Conservation (phyloP, 139 green algal species). For the Closterium sp. region DNA sequence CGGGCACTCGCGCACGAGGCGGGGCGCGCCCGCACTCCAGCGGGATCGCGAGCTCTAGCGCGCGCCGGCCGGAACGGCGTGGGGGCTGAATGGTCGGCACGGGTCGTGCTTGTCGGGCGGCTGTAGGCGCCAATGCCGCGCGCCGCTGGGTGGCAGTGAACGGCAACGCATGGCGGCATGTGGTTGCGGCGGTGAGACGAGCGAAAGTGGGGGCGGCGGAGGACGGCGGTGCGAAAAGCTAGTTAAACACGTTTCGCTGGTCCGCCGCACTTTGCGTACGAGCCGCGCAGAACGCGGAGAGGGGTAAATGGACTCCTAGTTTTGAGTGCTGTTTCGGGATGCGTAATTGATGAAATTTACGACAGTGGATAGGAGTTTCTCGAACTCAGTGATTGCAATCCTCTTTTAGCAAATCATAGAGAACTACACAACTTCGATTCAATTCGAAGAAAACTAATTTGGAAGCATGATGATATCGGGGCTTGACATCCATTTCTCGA, state of each 20-base stretch:
- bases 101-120: not conserved
- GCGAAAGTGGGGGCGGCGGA: not conserved
- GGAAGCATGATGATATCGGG: not conserved
- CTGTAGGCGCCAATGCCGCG: not conserved
- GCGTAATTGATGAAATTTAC: too few relatives aligned
- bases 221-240: not conserved
- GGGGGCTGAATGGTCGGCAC: not conserved
- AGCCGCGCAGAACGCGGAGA: too few relatives aligned
- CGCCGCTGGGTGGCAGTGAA: not conserved
- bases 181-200: not conserved
- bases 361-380: too few relatives aligned
- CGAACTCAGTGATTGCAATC: too few relatives aligned
- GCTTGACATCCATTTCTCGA: not conserved
- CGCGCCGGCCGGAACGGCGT: not conserved
- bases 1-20: not conserved
- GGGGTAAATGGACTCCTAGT: too few relatives aligned
- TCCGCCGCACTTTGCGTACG: not conserved
- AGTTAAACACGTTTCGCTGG: not conserved
- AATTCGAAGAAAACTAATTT: not conserved
- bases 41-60: not conserved
- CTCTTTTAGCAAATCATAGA: too few relatives aligned
- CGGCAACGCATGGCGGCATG: not conserved
- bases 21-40: too few relatives aligned
- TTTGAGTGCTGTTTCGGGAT: too few relatives aligned
- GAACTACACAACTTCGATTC: too few relatives aligned